Evolutionary conservation across 164 flowering plant genomes (phyloP).

Genomic region (Brasenia schreberi): DNA sequence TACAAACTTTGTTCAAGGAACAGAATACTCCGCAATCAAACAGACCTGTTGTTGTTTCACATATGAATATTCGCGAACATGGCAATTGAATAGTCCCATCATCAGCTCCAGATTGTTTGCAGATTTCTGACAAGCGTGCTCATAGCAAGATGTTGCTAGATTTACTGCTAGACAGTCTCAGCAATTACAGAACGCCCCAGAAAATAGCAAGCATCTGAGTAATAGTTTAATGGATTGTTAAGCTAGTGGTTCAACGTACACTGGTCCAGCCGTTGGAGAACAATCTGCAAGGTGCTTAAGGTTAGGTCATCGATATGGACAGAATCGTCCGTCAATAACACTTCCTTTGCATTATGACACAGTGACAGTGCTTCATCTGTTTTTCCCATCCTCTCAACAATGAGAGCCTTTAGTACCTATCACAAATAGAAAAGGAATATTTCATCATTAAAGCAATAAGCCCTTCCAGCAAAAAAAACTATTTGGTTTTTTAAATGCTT

Average conservation of each 20-base stretch:
- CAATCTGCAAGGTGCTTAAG: slow-evolving; percentile 84
- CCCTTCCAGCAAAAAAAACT: too few relatives aligned
- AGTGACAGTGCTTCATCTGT: slow-evolving; percentile 62
- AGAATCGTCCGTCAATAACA: slow-evolving; percentile 30
- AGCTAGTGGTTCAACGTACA: slow-evolving; percentile 28
- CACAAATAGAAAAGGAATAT: background rate
- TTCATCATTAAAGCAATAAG: too few relatives aligned
- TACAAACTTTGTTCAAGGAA: background rate
- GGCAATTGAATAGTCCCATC: slow-evolving; percentile 94
- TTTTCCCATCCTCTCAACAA: slow-evolving; percentile 87
- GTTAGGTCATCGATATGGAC: slow-evolving; percentile 66
- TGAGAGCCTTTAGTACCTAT: slow-evolving; percentile 74
- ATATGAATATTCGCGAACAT: slow-evolving; percentile 81
- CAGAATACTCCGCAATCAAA: background rate
- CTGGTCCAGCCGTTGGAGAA: slow-evolving; percentile 78
- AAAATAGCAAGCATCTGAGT: background rate
- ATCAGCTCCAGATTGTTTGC: slow-evolving; percentile 67
- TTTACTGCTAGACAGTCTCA: slow-evolving; percentile 43
- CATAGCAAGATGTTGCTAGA: slow-evolving; percentile 85
- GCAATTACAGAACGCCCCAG: background rate
- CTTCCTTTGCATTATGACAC: slow-evolving; percentile 62
- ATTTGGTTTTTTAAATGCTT: too few relatives aligned
- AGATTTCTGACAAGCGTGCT: slow-evolving; percentile 61
- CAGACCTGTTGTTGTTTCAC: slow-evolving; percentile 95
- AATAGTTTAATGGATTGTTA: background rate